Evolutionary conservation across 2,329 filamentous ascomycete species (phyloP), one percentile per base, ranked within the genome.

Genomic region (Alternaria ethzedia): DNA sequence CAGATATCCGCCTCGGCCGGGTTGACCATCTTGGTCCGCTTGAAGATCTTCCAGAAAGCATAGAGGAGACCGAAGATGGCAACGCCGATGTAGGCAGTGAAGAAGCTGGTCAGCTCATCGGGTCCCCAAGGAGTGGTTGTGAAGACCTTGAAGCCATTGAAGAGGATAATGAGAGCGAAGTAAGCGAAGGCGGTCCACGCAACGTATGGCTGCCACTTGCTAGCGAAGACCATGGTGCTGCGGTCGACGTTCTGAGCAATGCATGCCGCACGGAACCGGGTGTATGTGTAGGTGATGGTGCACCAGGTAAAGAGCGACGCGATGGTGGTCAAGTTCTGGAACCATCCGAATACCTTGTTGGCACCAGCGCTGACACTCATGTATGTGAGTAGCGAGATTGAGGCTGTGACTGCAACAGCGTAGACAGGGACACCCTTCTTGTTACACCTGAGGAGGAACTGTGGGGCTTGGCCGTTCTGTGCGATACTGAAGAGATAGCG

Each of bases 61-160:
- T 86, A 92, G 9, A 86, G 79, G 7, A 79, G 75, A 13, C 82
- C 69, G 74, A 73, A 80, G 59, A 81, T 79, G 9, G 68, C 66
- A 28, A 80, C 62, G 6, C 83, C 83, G n/a, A 85, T 79, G 65
- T 86, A 86, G 3, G 82, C 82, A 0, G 84, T 86, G 52, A 87
- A 76, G 69, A 87, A 87, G 25, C 79, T 79, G 47, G 83, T 79
- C 9, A 83, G 74, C 67, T 76, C 28, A 26, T 68, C 65, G 8
- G 68, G 43, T 50, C 68, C 75, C 77, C 83, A 86, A 2, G 75
- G 78, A 55, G 67, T 76, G 49, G 72, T 69, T 26, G 79, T 82
- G 68, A 93, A 93, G 1, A 91, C 91, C 47, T 76, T 75, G 63
- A 81, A 83, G 41, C 88, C 87, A 5, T 91, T 93, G 44, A 93